These are phyloP conservation scores for Bruguiera sexangula DNA, from an alignment of 345 rosid genomes.

Conservation along the genomic window DNA sequence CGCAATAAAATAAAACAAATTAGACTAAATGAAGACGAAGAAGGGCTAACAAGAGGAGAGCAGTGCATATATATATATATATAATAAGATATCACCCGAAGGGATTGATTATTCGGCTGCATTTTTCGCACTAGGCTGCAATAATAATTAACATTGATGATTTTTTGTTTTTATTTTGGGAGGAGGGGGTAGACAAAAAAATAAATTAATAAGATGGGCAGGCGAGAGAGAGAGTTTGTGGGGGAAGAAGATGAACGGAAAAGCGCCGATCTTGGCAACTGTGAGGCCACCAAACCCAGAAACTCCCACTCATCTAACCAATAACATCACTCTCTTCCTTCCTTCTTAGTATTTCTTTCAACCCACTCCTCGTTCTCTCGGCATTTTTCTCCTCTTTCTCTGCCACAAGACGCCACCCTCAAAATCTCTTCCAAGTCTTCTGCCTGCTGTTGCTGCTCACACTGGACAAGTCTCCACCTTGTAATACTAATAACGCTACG, in stretches of 20 bases:
- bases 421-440: not conserved
- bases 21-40: not conserved
- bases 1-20: not conserved
- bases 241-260: not conserved
- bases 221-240: not conserved
- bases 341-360: no score
- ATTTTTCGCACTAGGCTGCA: no score
- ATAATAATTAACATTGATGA: no score
- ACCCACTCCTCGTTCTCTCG: no score
- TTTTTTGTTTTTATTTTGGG: no score
- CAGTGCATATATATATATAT: not conserved
- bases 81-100: no score
- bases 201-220: no score
- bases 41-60: not conserved
- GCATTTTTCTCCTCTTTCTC: not conserved
- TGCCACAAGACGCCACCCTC: not conserved
- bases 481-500: conserved; percentile 14
- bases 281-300: not conserved
- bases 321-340: no score
- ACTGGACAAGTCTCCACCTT: conserved; percentile 20
- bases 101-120: no score
- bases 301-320: not conserved
- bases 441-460: not conserved
- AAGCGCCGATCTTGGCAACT: not conserved
- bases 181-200: no score